Base-by-base conservation (phyloP, 202 grass and related monocot species). In the Schoenoplectus tabernaemontani region DNA sequence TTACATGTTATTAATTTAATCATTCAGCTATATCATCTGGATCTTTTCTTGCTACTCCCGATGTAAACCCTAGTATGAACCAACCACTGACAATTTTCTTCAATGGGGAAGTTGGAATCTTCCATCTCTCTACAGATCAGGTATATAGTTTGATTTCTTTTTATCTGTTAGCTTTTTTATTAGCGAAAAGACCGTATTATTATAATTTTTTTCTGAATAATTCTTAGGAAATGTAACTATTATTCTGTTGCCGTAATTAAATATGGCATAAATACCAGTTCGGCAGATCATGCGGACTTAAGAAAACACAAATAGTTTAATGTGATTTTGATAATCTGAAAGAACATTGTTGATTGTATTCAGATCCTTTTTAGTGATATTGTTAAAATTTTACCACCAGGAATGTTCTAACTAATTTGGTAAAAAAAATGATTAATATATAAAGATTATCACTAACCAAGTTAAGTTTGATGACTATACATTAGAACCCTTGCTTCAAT, bases 21-120 rank as follows among this genome's bases (percentile, higher is more conserved):
- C 20, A 48, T 10, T 71, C 20, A 71, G 67, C 11, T 71, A 71
- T 22, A 71, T 47, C 67, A 30, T 71, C 67, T 71, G 42, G 22
- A 22, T 3, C 37, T 22, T 41, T 36, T 7, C 6, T 67, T 39
- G 64, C 7, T 28, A 30, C 41, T 28, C n/a, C 67, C 4, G 22
- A 20, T 48, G 39, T 8, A 71, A 47, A 71, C 12, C n/a, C n/a
- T n/a, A 48, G 67, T 47, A 38, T 13, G 2, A 65, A 17, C 16
- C 41, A 42, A 71, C 67, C 67, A 71, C 6, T 71, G 67, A 71
- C 67, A 26, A 48, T 71, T 48, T 71, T 71, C 42, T 71, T 71
- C 42, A 71, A 71, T 48, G 67, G 67, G 2, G 0, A 9, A 47
- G 67, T 71, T 71, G 67, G 67, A 71, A 48, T 71, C 22, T 71